A percentile compares a stretch with the other conserved stretches of the same genome.
Evolutionary conservation across 2,329 filamentous ascomycete species (phyloP).

Genomic region (Chrysoporthe puriensis): DNA sequence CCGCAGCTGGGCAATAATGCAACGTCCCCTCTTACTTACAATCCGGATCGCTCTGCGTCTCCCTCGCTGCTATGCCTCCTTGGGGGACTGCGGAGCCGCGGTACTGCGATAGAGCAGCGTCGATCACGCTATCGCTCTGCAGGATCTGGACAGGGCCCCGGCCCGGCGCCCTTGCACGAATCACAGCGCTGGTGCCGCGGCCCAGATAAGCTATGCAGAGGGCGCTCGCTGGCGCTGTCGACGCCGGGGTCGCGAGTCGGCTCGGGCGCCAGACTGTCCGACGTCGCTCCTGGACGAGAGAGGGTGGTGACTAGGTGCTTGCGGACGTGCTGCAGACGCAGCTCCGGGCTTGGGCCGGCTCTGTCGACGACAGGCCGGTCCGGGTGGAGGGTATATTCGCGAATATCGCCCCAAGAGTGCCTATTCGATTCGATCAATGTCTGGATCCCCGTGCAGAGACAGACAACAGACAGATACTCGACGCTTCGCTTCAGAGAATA

Average conservation of each 20-base stretch:
- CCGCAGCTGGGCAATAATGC: conserved; percentile 3
- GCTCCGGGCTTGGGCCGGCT: neutral
- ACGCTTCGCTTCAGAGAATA: neutral
- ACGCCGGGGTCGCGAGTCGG: neutral
- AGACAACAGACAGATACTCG: too few relatives aligned
- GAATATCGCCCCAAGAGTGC: too few relatives aligned
- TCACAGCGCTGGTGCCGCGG: too few relatives aligned
- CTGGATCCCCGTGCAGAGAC: too few relatives aligned
- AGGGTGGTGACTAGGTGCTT: neutral
- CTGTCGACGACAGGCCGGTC: too few relatives aligned
- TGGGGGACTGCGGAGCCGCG: neutral
- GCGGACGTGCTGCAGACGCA: neutral
- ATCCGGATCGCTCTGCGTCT: neutral
- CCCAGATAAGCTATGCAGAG: too few relatives aligned
- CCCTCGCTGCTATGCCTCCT: neutral
- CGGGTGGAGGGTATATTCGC: too few relatives aligned
- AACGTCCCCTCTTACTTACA: neutral
- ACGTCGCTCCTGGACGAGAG: neutral
- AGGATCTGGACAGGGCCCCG: too few relatives aligned
- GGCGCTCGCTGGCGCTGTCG: too few relatives aligned
- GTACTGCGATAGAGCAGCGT: neutral
- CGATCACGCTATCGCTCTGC: neutral
- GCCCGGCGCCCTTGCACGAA: too few relatives aligned
- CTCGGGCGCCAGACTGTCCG: conserved; percentile 1
- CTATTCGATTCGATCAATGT: too few relatives aligned